Evolutionary conservation across 192 early-diverging fungal species (phyloP), one percentile per base, ranked within the genome.

Genomic region (Podila minutissima): DNA sequence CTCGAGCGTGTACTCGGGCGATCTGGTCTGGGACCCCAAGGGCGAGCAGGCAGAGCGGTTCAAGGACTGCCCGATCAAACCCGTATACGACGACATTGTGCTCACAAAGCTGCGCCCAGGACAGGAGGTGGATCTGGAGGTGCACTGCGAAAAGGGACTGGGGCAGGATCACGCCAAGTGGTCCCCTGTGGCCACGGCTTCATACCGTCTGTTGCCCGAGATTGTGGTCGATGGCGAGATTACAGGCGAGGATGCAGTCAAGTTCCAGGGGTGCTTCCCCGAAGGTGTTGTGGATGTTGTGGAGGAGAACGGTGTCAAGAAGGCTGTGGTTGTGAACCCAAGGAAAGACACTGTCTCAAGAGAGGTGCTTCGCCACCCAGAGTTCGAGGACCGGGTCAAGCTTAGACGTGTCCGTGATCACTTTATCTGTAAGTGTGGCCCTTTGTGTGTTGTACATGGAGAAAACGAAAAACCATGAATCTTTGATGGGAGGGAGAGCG

Each of bases 101-200:
- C 84, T 99, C 53, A 93, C 94, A 31, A 98, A 99, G 84, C 81
- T 99, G 72, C 87, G 96, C 31, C 97, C 97, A 10, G 96, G 95
- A 24, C 96, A 99, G 85, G 81, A 90, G 55, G 92, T 99, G 49
- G 85, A 90, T 46, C 83, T 95, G 65, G 95, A 96, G 74, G 69
- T 95, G 63, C 97, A 98, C 78, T 94, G 93, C 76, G 88, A 90
- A 41, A 98, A 98, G 86, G 97, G 98, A 17, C 87, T 95, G 59
- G 98, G 97, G 37, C 92, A 94, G 82, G 96, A 98, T 71, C 98
- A 99, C 65, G 96, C 97, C 68, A 99, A 99, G 71, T 99, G 93
- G 88, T 98, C 97, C 5, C 98, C 98, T 12, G 97, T 98, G 76
- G 95, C 95, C 4, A 97, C 97, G 4, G 98, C 97, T 5, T 94